Evolutionary conservation across 768 basidiomycete species (phyloP), one percentile per base, ranked within the genome.

Genomic region (Agrocybe pediades): DNA sequence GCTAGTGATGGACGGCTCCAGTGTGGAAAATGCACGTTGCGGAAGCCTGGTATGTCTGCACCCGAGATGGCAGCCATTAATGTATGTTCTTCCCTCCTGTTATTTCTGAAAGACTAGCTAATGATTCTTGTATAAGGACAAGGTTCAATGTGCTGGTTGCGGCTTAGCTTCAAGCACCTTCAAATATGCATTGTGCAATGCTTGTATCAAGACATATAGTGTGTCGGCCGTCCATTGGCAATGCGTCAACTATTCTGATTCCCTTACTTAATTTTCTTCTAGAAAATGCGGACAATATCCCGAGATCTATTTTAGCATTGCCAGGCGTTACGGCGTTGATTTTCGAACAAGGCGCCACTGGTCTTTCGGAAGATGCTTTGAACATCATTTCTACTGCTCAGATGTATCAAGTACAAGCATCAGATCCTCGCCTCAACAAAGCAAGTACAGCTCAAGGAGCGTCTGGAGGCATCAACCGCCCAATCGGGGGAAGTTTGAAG

Each of bases 91-190:
- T 3, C 21, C 6, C 2, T 46, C 30, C 6, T 25, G 19, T 49
- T 20, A 51, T n/a, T 41, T 36, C 20, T 23, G 25, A 19, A 39
- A n/a, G 9, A 43, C 3, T 21, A 29, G 19, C 29, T 21, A 43
- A 30, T 43, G 24, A 1, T 27, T 27, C 2, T 45, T 21, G 27
- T 36, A 17, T 48, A 23, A 60, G 55, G 41, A 56, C 17, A 55
- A 52, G 25, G 51, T 51, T 30, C 55, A 56, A 46, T 56, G 51
- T 59, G 45, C 26, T 19, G 40, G 17, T 6, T 57, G 56, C 25
- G 53, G 56, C 6, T 19, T 57, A 29, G 45, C 27, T 11, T 41
- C 36, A 2, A 24, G 15, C 19, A 16, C 13, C 13, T 6, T 57
- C 7, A 9, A 43, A 8, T 16, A 49, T n/a, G 46, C 33, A 15